These are phyloP conservation scores for Hypoxylon sp. DNA, from an alignment of 2,329 filamentous ascomycete genomes.

Conservation along the genomic window DNA sequence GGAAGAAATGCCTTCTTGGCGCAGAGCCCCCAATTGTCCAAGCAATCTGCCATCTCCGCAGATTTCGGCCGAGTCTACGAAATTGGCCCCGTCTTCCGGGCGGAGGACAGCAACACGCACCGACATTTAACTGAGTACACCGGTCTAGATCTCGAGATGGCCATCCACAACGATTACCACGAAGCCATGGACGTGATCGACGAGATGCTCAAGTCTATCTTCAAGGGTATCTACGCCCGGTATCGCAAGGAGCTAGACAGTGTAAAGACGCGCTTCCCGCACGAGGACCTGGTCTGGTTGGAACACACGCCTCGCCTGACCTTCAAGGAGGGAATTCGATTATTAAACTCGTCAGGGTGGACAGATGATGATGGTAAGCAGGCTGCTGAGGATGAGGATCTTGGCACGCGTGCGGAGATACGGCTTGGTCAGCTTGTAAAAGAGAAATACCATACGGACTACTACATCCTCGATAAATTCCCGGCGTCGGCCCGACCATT, in stretches of 20 bases:
- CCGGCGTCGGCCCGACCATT: slow-evolving; percentile 84
- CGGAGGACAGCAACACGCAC: slow-evolving; percentile 95
- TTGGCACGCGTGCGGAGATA: slow-evolving; percentile 87
- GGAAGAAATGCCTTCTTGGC: slow-evolving; percentile 85
- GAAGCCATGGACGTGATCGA: slow-evolving; percentile 85
- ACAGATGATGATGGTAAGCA: slow-evolving; percentile 77
- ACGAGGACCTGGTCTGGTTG: slow-evolving; percentile 85
- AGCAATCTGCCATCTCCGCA: slow-evolving; percentile 90
- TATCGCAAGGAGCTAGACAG: slow-evolving; percentile 76
- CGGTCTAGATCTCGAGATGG: slow-evolving; percentile 92
- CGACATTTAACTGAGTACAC: slow-evolving; percentile 95
- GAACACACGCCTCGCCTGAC: slow-evolving; percentile 84
- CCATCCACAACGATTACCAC: slow-evolving; percentile 86
- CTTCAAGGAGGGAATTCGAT: slow-evolving; percentile 79
- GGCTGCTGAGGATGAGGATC: slow-evolving; percentile 77
- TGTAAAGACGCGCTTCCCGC: slow-evolving; percentile 84
- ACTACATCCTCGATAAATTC: slow-evolving; percentile 95
- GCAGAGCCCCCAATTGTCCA: slow-evolving; percentile 89
- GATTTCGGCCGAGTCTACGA: slow-evolving; percentile 92
- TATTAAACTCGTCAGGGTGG: slow-evolving; percentile 82
- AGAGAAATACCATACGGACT: slow-evolving; percentile 87
- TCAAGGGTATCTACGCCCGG: slow-evolving; percentile 73
- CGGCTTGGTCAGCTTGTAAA: slow-evolving; percentile 84
- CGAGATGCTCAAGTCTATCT: slow-evolving; percentile 80
- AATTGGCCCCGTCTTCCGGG: slow-evolving; percentile 88